phyloP scores from a whole-genome alignment of 2,329 filamentous ascomycete species.

The Neofusicoccum cordaticola region DNA sequence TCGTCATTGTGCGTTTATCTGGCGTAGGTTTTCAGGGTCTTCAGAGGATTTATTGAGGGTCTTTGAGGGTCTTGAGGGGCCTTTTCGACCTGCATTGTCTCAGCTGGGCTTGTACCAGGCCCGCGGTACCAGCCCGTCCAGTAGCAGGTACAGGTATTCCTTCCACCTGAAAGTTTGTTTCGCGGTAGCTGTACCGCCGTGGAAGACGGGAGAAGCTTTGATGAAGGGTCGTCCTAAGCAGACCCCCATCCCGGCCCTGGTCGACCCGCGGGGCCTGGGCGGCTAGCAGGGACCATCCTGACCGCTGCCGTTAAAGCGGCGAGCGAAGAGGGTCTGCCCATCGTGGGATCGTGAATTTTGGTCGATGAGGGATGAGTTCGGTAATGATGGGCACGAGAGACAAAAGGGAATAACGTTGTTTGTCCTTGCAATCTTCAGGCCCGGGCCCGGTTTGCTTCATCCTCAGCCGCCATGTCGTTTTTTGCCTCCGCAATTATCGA shows the following conservation, averaged over 20 bases:
- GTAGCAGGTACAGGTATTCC: neutral
- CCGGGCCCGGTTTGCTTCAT: no score
- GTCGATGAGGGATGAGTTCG: neutral
- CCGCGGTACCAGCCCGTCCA: neutral
- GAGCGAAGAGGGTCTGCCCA: neutral
- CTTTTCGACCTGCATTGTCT: neutral
- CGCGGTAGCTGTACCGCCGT: neutral
- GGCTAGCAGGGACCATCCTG: neutral
- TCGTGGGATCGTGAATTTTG: neutral
- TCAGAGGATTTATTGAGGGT: neutral
- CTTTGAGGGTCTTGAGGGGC: neutral
- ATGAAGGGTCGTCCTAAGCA: neutral
- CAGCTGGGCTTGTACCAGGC: neutral
- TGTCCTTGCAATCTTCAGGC: no score
- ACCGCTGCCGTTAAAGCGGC: conserved; percentile 11
- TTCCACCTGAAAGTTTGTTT: neutral
- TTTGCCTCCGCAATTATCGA: neutral
- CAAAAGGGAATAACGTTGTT: no score
- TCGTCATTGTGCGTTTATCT: neutral
- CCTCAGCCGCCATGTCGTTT: no score
- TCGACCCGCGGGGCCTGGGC: neutral
- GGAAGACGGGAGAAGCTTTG: conserved; percentile 6
- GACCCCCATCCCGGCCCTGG: neutral
- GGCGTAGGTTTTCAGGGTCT: neutral
- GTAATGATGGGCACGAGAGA: neutral